Base-by-base conservation (phyloP, 148 eudicot species). In the Polygonum aviculare region DNA sequence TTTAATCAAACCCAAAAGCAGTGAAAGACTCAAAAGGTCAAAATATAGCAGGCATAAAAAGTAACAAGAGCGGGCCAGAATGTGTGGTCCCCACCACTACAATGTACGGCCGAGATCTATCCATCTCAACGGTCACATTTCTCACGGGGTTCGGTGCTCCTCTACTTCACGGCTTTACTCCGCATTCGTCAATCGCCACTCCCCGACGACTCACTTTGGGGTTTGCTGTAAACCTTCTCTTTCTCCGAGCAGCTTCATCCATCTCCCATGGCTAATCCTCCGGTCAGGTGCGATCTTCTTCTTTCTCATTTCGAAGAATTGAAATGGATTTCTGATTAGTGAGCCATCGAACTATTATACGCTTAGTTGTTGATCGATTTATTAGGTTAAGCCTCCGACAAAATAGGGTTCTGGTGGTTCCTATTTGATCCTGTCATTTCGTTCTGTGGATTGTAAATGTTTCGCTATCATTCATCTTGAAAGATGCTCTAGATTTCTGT, bases 71-170 rank as follows among this genome's bases (percentile, higher is more conserved):
- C 22, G 12, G 38, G 38, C 69, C 3, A 31, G 33, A 57, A 11
- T 22, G 8, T 31, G 39, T 63, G 69, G 69, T 33, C 69, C 40
- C 69, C 69, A 12, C 69, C 39, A 31, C 31, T 35, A 36, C 16
- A 36, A 67, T 67, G 72, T 67, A 67, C 72, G 72, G 72, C 19
- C 19, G 19, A 38, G 72, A 67, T 67, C 18, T 67, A 15, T 35
- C 44, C 19, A 67, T 67, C 72, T 67, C 72, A 67, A 67, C 72
- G 72, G 44, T 67, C 40, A 14, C 44, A 35, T 67, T 5, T 67
- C 44, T 35, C 41, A 16, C 44, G 15, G 38, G 4, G 38, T 54
- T 26, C 36, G 69, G 7, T 38, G 3, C 15, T 36, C 44, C 44
- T 36, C 36, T 12, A 22, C 69, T 60, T 12, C 69, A 26, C 15